Evolutionary conservation across 2,329 filamentous ascomycete genomes (phyloP), one percentile per base, ranked within the genome.

Genomic region (Claviceps maximensis): DNA sequence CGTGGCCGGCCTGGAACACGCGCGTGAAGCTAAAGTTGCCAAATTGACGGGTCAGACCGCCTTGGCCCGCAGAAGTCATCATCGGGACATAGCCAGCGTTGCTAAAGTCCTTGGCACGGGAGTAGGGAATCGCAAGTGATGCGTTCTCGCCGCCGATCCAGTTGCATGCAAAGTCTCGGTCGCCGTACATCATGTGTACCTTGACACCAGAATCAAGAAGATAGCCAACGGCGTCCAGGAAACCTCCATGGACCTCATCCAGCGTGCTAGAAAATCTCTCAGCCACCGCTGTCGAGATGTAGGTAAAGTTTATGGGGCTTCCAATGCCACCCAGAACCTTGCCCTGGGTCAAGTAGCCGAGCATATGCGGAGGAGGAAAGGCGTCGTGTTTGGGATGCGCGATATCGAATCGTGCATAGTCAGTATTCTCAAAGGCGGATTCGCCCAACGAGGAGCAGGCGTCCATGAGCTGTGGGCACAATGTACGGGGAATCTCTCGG

Each of bases 121-220:
- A 68, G 21, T 76, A 73, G n/a, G 78, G 72, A 0, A 88, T 69
- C 1, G 78, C 75, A 2, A 88, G 71, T 4, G 82, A 86, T 41
- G 86, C 74, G 1, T 79, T 79, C 65, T 91, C 77, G 23, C 85
- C 87, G 29, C 87, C 87, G 58, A 84, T 71, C 65, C 83, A 82
- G 63, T 80, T 82, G 64, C 78, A 82, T 51, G 77, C 74, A 59
- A 77, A 82, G 63, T 82, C 78, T 53, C 76, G 67, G 60, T 81
- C 78, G 23, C 78, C 79, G 65, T 90, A 87, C 59, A 89, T 76
- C 57, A 91, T 70, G 10, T 84, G 82, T 10, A 93, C 80, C 38
- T 80, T 82, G 46, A 88, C 77, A 29, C 82, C 83, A 0, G 69
- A 72, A 41, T 79, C 73, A 49, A 87, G 71, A 29, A 86, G 74